Conservation (phyloP, 2,329 filamentous ascomycete genomes). For the Pestalotiopsis sp. region DNA sequence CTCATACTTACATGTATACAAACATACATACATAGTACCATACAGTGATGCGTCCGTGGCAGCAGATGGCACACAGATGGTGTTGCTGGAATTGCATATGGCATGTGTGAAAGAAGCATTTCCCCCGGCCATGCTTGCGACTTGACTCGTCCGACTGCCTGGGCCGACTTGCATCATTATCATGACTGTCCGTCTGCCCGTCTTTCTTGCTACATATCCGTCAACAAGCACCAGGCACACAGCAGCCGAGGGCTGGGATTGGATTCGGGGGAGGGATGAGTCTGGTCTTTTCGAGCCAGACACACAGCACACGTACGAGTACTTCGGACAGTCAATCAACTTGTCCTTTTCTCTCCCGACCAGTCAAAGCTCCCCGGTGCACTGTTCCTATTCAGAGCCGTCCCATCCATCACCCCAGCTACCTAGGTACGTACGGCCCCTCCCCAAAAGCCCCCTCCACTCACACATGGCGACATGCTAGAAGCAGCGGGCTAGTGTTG, state of each 20-base stretch:
- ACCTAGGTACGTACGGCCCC: neutral
- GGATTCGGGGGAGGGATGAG: no score
- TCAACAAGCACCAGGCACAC: no score
- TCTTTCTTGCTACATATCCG: no score
- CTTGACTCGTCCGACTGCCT: neutral
- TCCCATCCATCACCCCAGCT: neutral
- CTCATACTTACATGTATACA: neutral
- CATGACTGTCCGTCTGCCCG: no score
- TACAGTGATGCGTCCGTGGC: neutral
- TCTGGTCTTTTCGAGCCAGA: no score
- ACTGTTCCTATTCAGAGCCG: neutral
- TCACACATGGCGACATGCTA: neutral
- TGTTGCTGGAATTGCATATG: neutral
- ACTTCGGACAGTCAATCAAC: no score
- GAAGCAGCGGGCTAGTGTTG: neutral
- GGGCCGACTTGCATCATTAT: neutral
- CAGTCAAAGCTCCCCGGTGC: neutral
- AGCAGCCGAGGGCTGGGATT: no score
- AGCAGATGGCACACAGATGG: neutral
- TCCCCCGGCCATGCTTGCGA: neutral
- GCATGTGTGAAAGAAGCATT: neutral
- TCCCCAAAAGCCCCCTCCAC: neutral
- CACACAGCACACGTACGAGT: no score
- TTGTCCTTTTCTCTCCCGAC: neutral
- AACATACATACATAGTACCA: neutral